phyloP scores from a whole-genome alignment of 768 basidiomycete species.

The Leccinum boreale region DNA sequence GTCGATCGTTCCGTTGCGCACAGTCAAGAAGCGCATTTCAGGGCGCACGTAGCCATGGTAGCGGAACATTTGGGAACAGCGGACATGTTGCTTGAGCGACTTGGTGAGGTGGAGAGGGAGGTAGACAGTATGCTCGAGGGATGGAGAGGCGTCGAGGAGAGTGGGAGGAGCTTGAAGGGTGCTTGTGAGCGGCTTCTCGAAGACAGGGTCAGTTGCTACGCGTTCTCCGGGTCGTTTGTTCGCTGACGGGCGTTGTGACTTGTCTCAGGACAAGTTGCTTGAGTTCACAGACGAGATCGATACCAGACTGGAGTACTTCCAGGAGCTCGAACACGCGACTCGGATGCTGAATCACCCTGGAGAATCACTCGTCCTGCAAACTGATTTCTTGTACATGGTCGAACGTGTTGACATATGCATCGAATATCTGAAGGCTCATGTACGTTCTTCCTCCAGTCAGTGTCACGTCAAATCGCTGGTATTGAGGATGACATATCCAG shows the following conservation, averaged over 20 bases:
- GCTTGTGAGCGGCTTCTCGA: constrained; percentile 88
- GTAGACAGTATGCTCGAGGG: constrained; percentile 80
- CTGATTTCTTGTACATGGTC: constrained; percentile 94
- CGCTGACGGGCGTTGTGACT: constrained; percentile 1
- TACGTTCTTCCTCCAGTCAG: constrained; percentile 37
- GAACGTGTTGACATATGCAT: constrained; percentile 94
- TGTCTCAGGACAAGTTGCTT: constrained; percentile 65
- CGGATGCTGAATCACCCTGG: constrained; percentile 94
- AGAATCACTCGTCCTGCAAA: constrained; percentile 83
- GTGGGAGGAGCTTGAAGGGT: constrained; percentile 86
- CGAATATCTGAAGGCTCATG: constrained; percentile 83
- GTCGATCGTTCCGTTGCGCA: constrained; percentile 90
- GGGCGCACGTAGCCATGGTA: constrained; percentile 77
- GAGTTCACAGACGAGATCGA: constrained; percentile 82
- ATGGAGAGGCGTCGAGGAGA: constrained; percentile 87
- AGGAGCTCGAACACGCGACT: constrained; percentile 89
- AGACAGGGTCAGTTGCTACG: constrained; percentile 65
- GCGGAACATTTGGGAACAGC: constrained; percentile 75
- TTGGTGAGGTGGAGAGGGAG: constrained; percentile 70
- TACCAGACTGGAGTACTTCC: constrained; percentile 84
- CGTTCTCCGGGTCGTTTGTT: neutral
- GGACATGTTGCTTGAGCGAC: constrained; percentile 64
- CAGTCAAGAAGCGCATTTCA: constrained; percentile 91
- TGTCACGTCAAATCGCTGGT: neutral
- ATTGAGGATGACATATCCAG: constrained; percentile 38